Base-by-base conservation (phyloP, 2,329 filamentous ascomycete genomes). In the Fusarium brachygibbosum region DNA sequence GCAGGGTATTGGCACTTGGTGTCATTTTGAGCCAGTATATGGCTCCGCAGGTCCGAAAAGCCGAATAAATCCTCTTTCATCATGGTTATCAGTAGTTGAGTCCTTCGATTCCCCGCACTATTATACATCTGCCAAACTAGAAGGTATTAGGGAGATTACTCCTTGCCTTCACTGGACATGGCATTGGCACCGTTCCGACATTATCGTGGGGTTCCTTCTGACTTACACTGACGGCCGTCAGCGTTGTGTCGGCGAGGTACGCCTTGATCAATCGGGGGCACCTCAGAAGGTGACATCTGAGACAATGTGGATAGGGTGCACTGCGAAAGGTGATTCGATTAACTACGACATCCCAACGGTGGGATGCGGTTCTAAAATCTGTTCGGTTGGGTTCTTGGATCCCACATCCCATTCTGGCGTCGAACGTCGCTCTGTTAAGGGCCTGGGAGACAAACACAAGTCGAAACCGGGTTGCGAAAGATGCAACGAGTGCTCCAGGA, bases 221-320 rank as follows among this genome's bases (percentile, higher is more conserved):
- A 32, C 25, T 4, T 50, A 56, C 8, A 0, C 12, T 2, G 34
- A 50, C 17, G 25, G 32, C 1, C 28, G n/a, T 25, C 53, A 14
- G 0, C 9, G 32, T 11, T 49, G 0, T 8, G 0, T 50, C 5
- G 53, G 53, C 0, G 16, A 32, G 17, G 42, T 40, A 12, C 53
- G 53, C 16, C 53, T 56, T 0, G 53, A 56, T n/a, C 35, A 49
- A 1, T 2, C 32, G 0, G 34, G 21, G 0, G 3, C n/a, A 0
- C 25, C 34, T 1, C n/a, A 14, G 11, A 0, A 3, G 2, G 17
- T 49, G 5, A 14, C 1, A 5, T 38, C 42, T 1, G 3, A 23
- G n/a, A 1, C 4, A 0, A 38, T 53, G 23, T 58, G 48, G 48
- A 19, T 58, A 9, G 38, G 6, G 12, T 42, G 16, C 10, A 17